phyloP scores from a whole-genome alignment of 805 yeast genomes.

The Kodamaea hsintzibuensis region DNA sequence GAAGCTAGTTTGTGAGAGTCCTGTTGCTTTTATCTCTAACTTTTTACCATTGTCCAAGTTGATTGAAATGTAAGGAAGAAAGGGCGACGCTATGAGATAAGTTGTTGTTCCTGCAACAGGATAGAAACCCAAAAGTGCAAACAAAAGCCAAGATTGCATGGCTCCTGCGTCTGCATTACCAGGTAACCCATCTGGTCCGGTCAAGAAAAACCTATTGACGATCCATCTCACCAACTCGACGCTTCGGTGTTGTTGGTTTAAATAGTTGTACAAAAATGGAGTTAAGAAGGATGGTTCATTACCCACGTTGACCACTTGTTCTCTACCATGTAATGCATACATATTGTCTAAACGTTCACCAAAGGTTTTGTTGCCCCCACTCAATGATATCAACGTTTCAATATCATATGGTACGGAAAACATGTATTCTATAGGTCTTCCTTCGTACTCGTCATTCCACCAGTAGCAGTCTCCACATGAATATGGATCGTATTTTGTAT shows the following conservation, averaged over 20 bases:
- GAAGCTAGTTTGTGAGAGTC: constrained; percentile 20
- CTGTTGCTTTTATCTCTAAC: constrained; percentile 23
- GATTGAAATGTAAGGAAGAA: constrained; percentile 22
- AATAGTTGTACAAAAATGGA: constrained; percentile 33
- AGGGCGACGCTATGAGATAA: constrained; percentile 33
- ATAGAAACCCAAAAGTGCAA: constrained; percentile 33
- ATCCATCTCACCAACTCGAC: constrained; percentile 31
- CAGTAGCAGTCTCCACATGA: constrained; percentile 37
- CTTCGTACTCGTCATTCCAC: constrained; percentile 35
- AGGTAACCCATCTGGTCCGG: constrained; percentile 32
- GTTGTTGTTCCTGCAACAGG: constrained; percentile 38
- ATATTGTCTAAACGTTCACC: constrained; percentile 33
- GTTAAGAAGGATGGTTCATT: constrained; percentile 40
- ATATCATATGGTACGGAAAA: constrained; percentile 39
- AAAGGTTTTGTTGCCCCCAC: constrained; percentile 28
- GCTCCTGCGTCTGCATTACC: constrained; percentile 42
- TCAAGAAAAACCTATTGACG: constrained; percentile 23
- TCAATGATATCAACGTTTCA: constrained; percentile 22
- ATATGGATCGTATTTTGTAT: constrained; percentile 27
- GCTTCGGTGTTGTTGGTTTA: constrained; percentile 27
- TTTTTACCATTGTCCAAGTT: constrained; percentile 24
- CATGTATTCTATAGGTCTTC: constrained; percentile 34
- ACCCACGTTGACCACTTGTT: constrained; percentile 32
- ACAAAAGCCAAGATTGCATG: constrained; percentile 38
- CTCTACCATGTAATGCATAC: constrained; percentile 29